Conservation (phyloP, 495 filamentous ascomycete genomes). For the Aspergillus indologenus region DNA sequence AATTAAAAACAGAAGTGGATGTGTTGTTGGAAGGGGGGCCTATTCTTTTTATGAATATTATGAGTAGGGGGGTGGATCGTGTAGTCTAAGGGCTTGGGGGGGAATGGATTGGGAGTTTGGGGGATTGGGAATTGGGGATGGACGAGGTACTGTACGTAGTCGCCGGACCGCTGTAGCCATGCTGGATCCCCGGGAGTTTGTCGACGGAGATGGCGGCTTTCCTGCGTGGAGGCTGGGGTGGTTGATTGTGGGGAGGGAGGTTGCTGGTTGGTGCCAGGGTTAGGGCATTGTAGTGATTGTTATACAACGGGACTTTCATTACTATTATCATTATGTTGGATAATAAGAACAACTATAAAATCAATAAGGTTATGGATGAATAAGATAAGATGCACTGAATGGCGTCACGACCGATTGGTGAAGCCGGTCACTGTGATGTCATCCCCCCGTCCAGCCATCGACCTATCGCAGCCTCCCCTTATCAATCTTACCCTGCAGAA, state of each 20-base stretch:
- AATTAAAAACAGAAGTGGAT: constrained; percentile 52
- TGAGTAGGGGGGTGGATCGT: not conserved
- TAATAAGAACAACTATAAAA: no score
- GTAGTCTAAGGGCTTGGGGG: no score
- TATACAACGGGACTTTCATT: no score
- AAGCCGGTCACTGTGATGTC: not conserved
- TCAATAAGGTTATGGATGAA: no score
- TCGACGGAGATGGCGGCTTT: not conserved
- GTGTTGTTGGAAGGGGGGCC: constrained; percentile 52
- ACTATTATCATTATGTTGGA: no score
- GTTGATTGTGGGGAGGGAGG: not conserved
- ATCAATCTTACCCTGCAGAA: not conserved
- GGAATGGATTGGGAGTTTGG: no score
- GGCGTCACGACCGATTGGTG: not conserved
- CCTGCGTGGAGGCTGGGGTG: not conserved
- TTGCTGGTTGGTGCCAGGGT: not conserved
- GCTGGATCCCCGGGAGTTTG: not conserved
- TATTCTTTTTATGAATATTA: not conserved
- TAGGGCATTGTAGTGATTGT: no score
- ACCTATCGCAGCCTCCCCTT: not conserved
- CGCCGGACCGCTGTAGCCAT: not conserved
- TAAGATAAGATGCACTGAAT: not conserved
- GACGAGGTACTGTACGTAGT: not conserved
- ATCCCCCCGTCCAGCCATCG: not conserved
- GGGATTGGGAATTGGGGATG: not conserved